phyloP scores from a whole-genome alignment of 495 filamentous ascomycete genomes.

The Aspergillus indologenus region DNA sequence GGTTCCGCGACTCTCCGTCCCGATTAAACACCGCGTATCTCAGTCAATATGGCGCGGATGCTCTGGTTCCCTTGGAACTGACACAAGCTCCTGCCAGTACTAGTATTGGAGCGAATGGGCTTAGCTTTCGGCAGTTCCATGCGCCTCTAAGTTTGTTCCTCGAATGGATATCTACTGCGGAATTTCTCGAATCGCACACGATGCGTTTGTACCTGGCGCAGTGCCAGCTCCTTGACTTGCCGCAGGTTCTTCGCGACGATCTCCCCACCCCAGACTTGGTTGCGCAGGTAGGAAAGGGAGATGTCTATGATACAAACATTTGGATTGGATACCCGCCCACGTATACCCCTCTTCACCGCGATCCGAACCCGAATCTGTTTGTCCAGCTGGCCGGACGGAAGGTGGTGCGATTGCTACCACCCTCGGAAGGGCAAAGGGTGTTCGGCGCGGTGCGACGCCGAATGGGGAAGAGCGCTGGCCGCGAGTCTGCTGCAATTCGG shows the following conservation, averaged over 20 bases:
- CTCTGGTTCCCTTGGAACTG: conserved; percentile 58
- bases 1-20: conserved; percentile 42
- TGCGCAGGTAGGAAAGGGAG: conserved; percentile 56
- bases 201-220: conserved; percentile 79
- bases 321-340: conserved; percentile 88
- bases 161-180: conserved; percentile 44
- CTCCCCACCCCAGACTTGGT: conserved; percentile 68
- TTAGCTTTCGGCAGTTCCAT: conserved; percentile 52
- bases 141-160: conserved; percentile 58
- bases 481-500: conserved; percentile 55
- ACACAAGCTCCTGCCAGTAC: conserved; percentile 24
- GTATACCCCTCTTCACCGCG: conserved; percentile 82
- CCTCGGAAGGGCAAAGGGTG: conserved; percentile 55
- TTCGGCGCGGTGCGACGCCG: conserved; percentile 54
- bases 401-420: conserved; percentile 64
- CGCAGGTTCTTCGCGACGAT: conserved; percentile 57
- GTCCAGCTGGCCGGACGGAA: conserved; percentile 78
- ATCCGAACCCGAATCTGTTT: conserved; percentile 94
- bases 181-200: conserved; percentile 28
- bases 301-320: conserved; percentile 80
- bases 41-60: conserved; percentile 39
- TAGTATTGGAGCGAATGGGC: background rate
- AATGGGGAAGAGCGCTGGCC: conserved; percentile 39
- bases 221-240: conserved; percentile 64
- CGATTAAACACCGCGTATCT: conserved; percentile 51